These are phyloP conservation scores for Pisolithus microcarpus DNA, from an alignment of 768 basidiomycete species.

Conservation along the genomic window DNA sequence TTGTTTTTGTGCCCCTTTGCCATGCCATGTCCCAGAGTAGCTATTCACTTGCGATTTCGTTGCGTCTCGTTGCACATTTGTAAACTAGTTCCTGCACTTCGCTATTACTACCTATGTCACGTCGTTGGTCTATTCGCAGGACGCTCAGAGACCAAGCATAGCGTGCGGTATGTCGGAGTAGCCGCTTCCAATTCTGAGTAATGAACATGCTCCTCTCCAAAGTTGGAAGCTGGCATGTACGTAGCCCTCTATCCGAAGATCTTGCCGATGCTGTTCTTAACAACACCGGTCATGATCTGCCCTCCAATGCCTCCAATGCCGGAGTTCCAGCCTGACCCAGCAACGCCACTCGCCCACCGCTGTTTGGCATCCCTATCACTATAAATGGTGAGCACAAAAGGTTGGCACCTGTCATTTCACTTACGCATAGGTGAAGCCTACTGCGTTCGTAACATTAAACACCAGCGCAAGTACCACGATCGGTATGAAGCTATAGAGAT, in stretches of 20 bases:
- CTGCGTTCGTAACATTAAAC: slow-evolving; percentile 92
- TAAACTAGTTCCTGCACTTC: slow-evolving; percentile 23
- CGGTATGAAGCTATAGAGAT: slow-evolving; percentile 69
- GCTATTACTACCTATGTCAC: slow-evolving; percentile 4
- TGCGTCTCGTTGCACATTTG: slow-evolving; percentile 19
- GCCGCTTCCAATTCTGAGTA: too few species aligned
- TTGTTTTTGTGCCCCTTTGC: slow-evolving; percentile 16
- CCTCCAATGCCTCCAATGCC: slow-evolving; percentile 80
- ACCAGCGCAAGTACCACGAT: slow-evolving; percentile 91
- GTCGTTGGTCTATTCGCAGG: slow-evolving; percentile 2
- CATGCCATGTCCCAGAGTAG: slow-evolving; percentile 23
- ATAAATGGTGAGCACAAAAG: slow-evolving; percentile 11
- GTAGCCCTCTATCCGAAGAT: slow-evolving; percentile 50
- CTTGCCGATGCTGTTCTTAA: slow-evolving; percentile 74
- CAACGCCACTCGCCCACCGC: slow-evolving; percentile 76
- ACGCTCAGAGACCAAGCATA: not conserved
- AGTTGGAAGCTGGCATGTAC: too few species aligned
- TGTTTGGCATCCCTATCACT: slow-evolving; percentile 92
- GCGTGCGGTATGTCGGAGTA: too few species aligned
- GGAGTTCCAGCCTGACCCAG: slow-evolving; percentile 62
- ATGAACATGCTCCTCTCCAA: too few species aligned
- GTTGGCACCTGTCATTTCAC: slow-evolving; percentile 20
- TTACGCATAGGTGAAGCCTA: slow-evolving; percentile 94
- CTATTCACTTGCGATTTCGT: slow-evolving; percentile 9
- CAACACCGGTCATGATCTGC: slow-evolving; percentile 71